phyloP scores from a whole-genome alignment of 805 yeast genomes.

The Teunomyces funiuensis region DNA sequence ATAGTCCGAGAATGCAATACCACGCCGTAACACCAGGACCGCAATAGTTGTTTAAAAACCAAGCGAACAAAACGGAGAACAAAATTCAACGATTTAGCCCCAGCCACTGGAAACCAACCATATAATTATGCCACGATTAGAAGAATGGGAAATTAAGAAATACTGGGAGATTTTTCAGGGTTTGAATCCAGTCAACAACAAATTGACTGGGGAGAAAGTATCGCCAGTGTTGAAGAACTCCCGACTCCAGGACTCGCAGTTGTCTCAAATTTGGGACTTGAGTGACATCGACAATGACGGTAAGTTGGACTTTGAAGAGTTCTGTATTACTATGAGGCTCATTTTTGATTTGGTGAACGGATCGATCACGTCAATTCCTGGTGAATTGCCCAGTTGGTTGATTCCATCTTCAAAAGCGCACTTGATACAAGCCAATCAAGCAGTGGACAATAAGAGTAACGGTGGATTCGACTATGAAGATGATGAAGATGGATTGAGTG shows the following conservation, averaged over 20 bases:
- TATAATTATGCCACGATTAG: conserved; percentile 60
- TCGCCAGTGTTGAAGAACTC: conserved; percentile 87
- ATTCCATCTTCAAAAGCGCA: conserved; percentile 88
- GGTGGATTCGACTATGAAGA: conserved; percentile 40
- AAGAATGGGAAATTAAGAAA: conserved; percentile 94
- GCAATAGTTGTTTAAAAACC: background rate
- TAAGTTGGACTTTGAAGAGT: conserved; percentile 91
- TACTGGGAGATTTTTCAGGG: conserved; percentile 98
- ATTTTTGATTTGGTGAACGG: conserved; percentile 90
- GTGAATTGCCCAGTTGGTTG: conserved; percentile 83
- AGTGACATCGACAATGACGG: conserved; percentile 95
- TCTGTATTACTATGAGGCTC: conserved; percentile 94
- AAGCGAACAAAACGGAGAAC: conserved; percentile 3
- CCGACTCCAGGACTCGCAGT: conserved; percentile 70
- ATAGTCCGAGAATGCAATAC: too few relatives aligned
- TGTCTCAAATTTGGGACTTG: conserved; percentile 85
- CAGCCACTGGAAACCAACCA: background rate
- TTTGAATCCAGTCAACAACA: conserved; percentile 75
- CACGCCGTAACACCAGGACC: conserved; percentile 4
- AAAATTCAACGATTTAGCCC: background rate
- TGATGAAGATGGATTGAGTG: conserved; percentile 58
- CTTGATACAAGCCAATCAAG: conserved; percentile 78
- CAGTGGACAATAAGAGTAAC: conserved; percentile 42
- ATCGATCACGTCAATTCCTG: conserved; percentile 55
- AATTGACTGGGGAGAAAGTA: conserved; percentile 81